phyloP scores from a whole-genome alignment of 345 rosid species.

The Linum trigynum region DNA sequence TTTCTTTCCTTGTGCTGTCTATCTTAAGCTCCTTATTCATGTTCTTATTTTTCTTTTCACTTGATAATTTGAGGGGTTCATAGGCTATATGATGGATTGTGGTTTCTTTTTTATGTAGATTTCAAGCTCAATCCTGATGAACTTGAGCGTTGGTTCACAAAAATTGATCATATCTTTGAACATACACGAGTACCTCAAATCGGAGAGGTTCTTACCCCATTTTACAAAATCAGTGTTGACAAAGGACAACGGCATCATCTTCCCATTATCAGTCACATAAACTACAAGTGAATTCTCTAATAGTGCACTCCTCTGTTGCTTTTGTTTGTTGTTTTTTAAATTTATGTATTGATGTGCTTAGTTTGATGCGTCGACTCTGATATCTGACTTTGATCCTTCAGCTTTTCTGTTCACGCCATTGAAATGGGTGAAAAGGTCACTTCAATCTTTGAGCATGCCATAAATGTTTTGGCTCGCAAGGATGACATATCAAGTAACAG shows the following conservation, averaged over 20 bases:
- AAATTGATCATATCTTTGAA: constrained; percentile 83
- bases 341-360: background rate
- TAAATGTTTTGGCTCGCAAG: constrained; percentile 60
- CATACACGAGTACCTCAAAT: constrained; percentile 73
- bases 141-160: constrained; percentile 88
- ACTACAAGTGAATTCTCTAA: constrained; percentile 55
- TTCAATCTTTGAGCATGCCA: constrained; percentile 71
- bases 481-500: constrained; percentile 48
- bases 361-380: background rate
- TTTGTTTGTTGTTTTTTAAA: background rate
- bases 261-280: constrained; percentile 65
- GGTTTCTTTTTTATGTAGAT: constrained; percentile 28
- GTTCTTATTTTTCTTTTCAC: background rate
- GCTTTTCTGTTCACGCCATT: constrained; percentile 87
- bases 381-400: constrained; percentile 26
- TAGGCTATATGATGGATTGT: constrained; percentile 14
- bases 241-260: constrained; percentile 60
- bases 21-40: background rate
- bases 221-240: constrained; percentile 53
- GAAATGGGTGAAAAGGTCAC: constrained; percentile 91
- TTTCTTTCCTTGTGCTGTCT: background rate
- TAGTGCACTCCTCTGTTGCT: background rate
- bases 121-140: constrained; percentile 78
- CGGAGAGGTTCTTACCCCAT: constrained; percentile 67
- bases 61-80: constrained; percentile 6